A percentile compares a stretch with the other conserved stretches of the same genome.
phyloP scores from a whole-genome alignment of 176 grass and related monocot species.

The Poa pratensis region DNA sequence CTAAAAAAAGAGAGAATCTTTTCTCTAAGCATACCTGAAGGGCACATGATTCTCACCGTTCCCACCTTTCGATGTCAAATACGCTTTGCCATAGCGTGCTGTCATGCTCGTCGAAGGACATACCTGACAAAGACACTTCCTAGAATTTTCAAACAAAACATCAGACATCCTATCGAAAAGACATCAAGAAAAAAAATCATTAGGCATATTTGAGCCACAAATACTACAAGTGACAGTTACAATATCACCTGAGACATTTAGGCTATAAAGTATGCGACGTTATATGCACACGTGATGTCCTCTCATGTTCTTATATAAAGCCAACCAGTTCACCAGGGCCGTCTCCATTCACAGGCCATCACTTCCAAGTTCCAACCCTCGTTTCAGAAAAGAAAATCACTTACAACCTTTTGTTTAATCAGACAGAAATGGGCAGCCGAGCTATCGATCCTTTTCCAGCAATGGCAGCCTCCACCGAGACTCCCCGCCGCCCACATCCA shows the following conservation, averaged over 20 bases:
- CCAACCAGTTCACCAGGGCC: neutral
- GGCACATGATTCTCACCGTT: neutral
- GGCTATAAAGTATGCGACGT: neutral
- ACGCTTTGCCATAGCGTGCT: neutral
- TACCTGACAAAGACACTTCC: neutral
- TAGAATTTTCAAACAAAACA: neutral
- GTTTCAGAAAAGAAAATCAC: no score
- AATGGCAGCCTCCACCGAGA: neutral
- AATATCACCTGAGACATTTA: neutral
- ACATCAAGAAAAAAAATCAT: neutral
- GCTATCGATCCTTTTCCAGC: neutral
- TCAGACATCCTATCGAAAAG: neutral
- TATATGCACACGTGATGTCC: neutral
- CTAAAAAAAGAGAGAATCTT: neutral
- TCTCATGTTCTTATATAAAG: conserved; percentile 3
- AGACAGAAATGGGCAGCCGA: neutral
- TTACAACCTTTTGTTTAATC: neutral
- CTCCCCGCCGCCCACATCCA: neutral
- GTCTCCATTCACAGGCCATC: neutral
- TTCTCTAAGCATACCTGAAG: neutral
- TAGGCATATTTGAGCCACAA: neutral
- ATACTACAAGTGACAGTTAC: neutral
- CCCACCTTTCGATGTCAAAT: no score
- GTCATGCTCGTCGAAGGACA: neutral
- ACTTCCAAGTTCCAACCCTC: neutral